These are phyloP conservation scores for Solanum hybrid DNA, from an alignment of 305 asterid species.

Conservation along the genomic window DNA sequence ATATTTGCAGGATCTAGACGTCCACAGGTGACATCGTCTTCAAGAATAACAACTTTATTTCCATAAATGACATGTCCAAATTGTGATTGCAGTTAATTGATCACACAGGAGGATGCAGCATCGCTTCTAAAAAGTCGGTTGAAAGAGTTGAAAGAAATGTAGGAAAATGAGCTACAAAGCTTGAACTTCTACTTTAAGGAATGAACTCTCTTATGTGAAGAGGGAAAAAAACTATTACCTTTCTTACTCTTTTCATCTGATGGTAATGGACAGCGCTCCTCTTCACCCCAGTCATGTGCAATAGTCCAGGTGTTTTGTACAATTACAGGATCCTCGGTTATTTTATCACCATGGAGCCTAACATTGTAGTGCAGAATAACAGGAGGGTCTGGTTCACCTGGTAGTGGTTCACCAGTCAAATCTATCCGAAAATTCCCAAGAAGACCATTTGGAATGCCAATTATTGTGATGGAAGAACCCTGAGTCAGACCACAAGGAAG, in stretches of 20 bases:
- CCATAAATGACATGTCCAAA: neutral
- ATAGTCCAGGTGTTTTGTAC: conserved; percentile 94
- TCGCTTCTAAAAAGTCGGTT: neutral
- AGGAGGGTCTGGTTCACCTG: conserved; percentile 95
- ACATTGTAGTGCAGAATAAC: conserved; percentile 85
- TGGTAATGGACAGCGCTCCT: conserved; percentile 83
- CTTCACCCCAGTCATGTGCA: conserved; percentile 95
- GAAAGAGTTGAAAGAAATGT: neutral
- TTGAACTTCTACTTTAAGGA: neutral
- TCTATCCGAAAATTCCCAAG: conserved; percentile 86
- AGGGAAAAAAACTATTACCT: conserved; percentile 24
- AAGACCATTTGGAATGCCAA: conserved; percentile 92
- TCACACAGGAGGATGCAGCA: neutral
- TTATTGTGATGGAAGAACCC: conserved; percentile 85
- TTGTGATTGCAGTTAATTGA: neutral
- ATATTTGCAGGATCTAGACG: neutral
- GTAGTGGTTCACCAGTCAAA: conserved; percentile 84
- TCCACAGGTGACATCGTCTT: neutral
- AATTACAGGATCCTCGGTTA: conserved; percentile 90
- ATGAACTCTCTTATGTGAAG: neutral
- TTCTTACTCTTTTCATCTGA: conserved; percentile 49
- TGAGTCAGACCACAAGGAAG: conserved; percentile 97
- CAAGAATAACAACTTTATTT: neutral
- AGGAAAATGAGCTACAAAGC: neutral
- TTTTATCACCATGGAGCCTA: conserved; percentile 86